These are phyloP conservation scores for Terana coerulea DNA, from an alignment of 768 basidiomycete genomes.

Conservation along the genomic window DNA sequence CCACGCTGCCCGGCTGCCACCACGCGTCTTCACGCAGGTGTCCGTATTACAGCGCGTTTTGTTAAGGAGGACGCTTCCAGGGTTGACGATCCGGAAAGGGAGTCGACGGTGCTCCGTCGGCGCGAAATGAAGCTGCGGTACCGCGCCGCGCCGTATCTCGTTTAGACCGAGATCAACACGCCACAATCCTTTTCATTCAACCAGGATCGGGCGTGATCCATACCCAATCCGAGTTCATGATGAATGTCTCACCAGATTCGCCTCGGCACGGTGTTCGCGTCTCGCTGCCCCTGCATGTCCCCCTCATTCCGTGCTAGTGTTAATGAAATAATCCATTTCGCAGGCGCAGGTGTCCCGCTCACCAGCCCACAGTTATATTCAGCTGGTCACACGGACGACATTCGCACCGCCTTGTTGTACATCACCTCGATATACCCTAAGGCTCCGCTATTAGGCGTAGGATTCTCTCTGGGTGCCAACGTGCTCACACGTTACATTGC, in stretches of 20 bases:
- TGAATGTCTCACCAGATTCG: neutral
- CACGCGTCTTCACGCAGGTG: no score
- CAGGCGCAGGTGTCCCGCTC: conserved; percentile 82
- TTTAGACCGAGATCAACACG: conserved; percentile 1
- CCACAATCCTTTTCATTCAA: neutral
- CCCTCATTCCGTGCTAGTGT: neutral
- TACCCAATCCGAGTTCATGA: neutral
- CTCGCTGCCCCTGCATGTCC: neutral
- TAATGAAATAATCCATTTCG: conserved; percentile 1
- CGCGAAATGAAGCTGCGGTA: no score
- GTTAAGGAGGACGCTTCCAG: no score
- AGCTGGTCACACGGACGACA: conserved; percentile 86
- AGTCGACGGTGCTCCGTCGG: no score
- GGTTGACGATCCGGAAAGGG: no score
- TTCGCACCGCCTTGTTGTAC: conserved; percentile 76
- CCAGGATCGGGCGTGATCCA: neutral
- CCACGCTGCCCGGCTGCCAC: no score
- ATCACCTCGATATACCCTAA: conserved; percentile 68
- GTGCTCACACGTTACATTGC: conserved; percentile 87
- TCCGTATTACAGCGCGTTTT: no score
- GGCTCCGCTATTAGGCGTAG: conserved; percentile 81
- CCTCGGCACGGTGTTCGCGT: neutral
- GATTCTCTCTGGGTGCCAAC: conserved; percentile 93
- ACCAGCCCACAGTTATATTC: conserved; percentile 84
- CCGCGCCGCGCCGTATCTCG: no score